Conservation (phyloP, 1,139 yeast species). For the Hemisphaericaspora xylanilytica region DNA sequence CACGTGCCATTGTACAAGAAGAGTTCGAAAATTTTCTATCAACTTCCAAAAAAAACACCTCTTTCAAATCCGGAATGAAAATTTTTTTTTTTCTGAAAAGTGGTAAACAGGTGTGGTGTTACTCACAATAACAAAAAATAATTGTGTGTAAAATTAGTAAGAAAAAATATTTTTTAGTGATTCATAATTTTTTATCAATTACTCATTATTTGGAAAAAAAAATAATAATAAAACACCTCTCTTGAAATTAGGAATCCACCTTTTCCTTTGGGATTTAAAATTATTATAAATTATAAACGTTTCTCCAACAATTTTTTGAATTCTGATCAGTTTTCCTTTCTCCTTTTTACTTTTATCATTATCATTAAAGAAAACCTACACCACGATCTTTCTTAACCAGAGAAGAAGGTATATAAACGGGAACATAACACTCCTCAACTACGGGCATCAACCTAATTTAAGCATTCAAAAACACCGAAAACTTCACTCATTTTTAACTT, state of each 20-base stretch:
- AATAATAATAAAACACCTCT: background rate
- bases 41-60: background rate
- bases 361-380: background rate
- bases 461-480: background rate
- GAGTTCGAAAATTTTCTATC: background rate
- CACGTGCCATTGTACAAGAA: too few relatives aligned
- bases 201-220: background rate
- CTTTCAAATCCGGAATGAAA: background rate
- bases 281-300: too few relatives aligned
- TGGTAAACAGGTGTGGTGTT: background rate
- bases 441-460: background rate
- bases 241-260: background rate
- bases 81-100: background rate
- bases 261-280: too few relatives aligned
- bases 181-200: background rate
- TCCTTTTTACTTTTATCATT: background rate
- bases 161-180: background rate
- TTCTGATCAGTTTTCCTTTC: background rate
- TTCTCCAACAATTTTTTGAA: too few relatives aligned
- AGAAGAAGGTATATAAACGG: background rate
- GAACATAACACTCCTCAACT: background rate
- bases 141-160: background rate
- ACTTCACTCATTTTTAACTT: too few relatives aligned
- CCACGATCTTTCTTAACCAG: too few relatives aligned
- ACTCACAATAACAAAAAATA: background rate